These are phyloP conservation scores for Platanus orientalis DNA, from an alignment of 164 flowering plant species.

Conservation along the genomic window DNA sequence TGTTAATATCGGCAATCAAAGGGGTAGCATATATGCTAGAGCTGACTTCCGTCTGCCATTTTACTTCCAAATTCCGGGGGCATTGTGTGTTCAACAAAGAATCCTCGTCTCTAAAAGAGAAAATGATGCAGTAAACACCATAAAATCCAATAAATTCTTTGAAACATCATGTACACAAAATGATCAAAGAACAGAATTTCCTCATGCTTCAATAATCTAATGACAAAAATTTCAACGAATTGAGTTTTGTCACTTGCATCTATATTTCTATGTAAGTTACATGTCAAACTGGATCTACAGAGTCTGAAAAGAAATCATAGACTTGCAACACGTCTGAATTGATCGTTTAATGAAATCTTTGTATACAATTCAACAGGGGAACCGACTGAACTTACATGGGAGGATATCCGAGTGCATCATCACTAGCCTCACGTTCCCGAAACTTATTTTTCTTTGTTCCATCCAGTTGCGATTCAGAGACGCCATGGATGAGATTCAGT, in stretches of 20 bases:
- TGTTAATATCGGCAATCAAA: constrained; percentile 91
- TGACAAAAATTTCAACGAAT: no score
- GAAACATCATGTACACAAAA: no score
- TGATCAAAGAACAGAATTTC: no score
- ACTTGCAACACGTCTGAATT: no score
- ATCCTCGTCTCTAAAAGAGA: constrained; percentile 70
- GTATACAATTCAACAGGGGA: no score
- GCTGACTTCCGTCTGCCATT: constrained; percentile 98
- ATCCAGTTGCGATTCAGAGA: constrained; percentile 19
- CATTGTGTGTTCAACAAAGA: constrained; percentile 80
- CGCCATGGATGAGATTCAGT: constrained; percentile 6
- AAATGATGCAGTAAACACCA: not conserved
- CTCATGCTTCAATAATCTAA: no score
- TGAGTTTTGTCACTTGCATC: no score
- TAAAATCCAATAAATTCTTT: not conserved
- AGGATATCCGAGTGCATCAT: constrained; percentile 72
- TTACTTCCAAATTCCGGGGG: constrained; percentile 82
- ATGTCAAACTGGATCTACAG: not conserved
- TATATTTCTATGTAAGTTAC: not conserved
- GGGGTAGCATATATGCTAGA: constrained; percentile 97
- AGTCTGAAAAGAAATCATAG: no score
- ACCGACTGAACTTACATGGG: constrained; percentile 42
- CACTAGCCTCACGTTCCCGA: constrained; percentile 74
- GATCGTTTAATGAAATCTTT: no score
- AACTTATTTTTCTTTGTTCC: constrained; percentile 56